Evolutionary conservation across 2,329 filamentous ascomycete genomes (phyloP), one percentile per base, ranked within the genome.

Genomic region (Fusarium burgessii): DNA sequence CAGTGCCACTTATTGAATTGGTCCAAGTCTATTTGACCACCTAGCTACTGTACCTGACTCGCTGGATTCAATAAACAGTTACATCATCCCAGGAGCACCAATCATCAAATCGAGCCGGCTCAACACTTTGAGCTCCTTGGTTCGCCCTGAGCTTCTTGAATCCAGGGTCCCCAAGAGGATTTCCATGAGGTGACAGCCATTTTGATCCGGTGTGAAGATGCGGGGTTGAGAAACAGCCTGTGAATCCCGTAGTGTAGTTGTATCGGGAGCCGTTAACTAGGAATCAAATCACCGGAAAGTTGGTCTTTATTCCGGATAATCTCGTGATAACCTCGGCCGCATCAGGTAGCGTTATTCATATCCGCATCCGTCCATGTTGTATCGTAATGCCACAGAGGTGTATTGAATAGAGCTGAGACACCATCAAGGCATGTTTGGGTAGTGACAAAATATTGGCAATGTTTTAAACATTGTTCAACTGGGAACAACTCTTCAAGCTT

Each of bases 121-220:
- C 51, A 58, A 47, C 42, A 45, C 23, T 63, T 56, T 57, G 17
- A 43, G 40, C 33, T 52, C 20, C 33, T 38, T 51, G 20, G n/a
- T 51, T 23, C 25, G 32, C 18, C 32, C 32, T 43, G 20, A 43
- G 40, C 36, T 52, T 27, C n/a, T 36, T 23, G 11, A 40, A 51
- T 54, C 43, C 54, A 40, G 58, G 40, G 43, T 36, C 55, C 33
- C 58, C 58, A 59, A 58, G 66, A 5, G 58, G 35, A 46, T 66
- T 56, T 41, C 60, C 57, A 58, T 43, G 50, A 61, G 57, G 64
- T 62, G 46, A 45, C 54, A 71, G 45, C 36, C 60, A 20, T 56
- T 72, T 46, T 20, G 41, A 65, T 65, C 74, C 63, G 61, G 63
- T 68, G 68, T 76, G 68, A 66, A 62, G 63, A 58, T 76, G 74